Base-by-base conservation (phyloP, 805 yeast genomes). In the Gaillardinia entomophila region DNA sequence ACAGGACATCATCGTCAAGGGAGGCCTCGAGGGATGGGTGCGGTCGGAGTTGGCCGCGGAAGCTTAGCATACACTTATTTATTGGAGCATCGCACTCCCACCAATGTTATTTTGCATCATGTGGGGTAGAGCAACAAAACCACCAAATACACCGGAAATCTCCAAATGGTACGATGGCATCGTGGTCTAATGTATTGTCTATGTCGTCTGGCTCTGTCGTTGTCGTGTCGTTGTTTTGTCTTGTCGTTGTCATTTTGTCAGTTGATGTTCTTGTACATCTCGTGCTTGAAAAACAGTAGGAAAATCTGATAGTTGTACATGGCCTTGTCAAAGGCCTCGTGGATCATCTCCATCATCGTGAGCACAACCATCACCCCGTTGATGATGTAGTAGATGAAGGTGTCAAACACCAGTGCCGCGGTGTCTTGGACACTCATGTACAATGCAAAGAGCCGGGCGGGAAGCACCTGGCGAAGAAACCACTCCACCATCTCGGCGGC, bases 21-120 rank as follows among this genome's bases (percentile, higher is more conserved):
- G 98, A 30, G 99, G 99, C 36, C 76, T 92, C 37, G 99, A 92
- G 71, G 95, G 95, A 26, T 92, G 99, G 99, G 97, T 92, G 37
- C 83, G 74, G 60, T 70, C 88, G 14, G 82, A 86, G 57, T 63
- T 81, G 42, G 28, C 31, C 6, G 10, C 23, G 16, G 27, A 27
- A 18, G 13, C 26, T 12, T 15, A 31, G n/a, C 8, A 18, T 13
- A n/a, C n/a, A 26, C n/a, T 12, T 11, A 12, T 24, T 11, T 24
- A 24, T 24, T 24, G n/a, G n/a, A n/a, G n/a, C n/a, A n/a, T n/a
- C n/a, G n/a, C n/a, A n/a, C n/a, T n/a, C n/a, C n/a, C n/a, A n/a
- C n/a, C n/a, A n/a, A n/a, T n/a, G n/a, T n/a, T n/a, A n/a, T n/a
- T n/a, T n/a, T n/a, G n/a, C n/a, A n/a, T n/a, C n/a, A n/a, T n/a